Evolutionary conservation across 345 rosid species (phyloP), one percentile per base, ranked within the genome.

Genomic region (Psidium guajava): DNA sequence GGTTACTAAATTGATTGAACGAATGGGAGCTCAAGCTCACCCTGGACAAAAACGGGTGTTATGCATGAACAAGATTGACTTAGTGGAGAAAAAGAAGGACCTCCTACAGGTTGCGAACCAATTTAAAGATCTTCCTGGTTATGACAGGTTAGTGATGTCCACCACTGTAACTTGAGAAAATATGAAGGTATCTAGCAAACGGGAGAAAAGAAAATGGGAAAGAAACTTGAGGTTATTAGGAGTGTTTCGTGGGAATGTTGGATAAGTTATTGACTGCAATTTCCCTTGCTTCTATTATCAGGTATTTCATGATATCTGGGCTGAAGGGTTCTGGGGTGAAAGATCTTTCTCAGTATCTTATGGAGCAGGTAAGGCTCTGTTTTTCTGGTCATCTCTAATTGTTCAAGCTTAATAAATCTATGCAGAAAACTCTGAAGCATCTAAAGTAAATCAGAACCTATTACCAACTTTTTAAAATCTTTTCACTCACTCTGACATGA

Each of bases 61-160:
- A 87, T 97, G 99, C 89, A 93, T 97, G 96, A 97, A 97, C 86
- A 96, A 97, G 90, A 91, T 95, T 87, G 98, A 95, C 90, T 88
- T 97, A 59, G 94, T 97, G 82, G 93, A 91, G 85, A 97, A 92
- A 54, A 97, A 95, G 91, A 93, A 95, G 87, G 96, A 95, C 83
- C 90, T 97, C 14, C 87, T 95, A 87, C 91, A 90, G 86, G 98
- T 94, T 87, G 91, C 90, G 64, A 91, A 95, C 86, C 95, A 94
- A 88, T 95, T 95, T 85, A 93, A 93, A 92, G 90, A 95, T 85
- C 97, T 95, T 86, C 93, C 94, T 54, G 98, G 92, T 27, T 95
- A 92, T 89, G 97, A 95, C 84, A 95, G 95, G 99, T 94, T 88
- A 85, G 89, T 83, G 32, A 54, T 86, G 44, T 51, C 82, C 51